phyloP scores from a whole-genome alignment of 192 early-diverging fungal genomes.

The Coemansia guatemalensis region DNA sequence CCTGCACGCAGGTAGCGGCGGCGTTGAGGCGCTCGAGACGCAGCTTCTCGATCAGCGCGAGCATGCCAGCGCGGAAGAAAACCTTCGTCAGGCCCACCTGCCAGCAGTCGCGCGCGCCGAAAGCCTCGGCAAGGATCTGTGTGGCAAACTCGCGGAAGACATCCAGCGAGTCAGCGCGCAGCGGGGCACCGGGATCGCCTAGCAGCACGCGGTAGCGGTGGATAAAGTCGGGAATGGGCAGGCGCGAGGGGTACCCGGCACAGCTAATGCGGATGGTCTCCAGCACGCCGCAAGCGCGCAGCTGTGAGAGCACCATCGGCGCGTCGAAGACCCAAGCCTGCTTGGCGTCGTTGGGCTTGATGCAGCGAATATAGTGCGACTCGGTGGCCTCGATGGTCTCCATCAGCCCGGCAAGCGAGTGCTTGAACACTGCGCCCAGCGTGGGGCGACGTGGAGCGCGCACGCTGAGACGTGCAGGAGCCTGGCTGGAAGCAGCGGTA shows the following conservation, averaged over 20 bases:
- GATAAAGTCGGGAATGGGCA: slow-evolving; percentile 88
- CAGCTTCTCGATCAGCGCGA: slow-evolving; percentile 74
- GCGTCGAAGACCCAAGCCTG: slow-evolving; percentile 91
- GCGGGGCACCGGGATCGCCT: slow-evolving; percentile 16
- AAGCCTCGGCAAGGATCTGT: slow-evolving; percentile 62
- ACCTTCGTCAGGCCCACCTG: slow-evolving; percentile 95
- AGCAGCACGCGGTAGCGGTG: slow-evolving; percentile 72
- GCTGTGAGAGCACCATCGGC: slow-evolving; percentile 88
- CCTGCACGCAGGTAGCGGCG: slow-evolving; percentile 86
- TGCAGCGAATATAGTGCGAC: slow-evolving; percentile 97
- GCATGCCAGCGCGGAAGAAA: slow-evolving; percentile 97
- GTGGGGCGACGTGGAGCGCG: slow-evolving; percentile 75
- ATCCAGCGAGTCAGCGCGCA: slow-evolving; percentile 3
- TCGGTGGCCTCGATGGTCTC: slow-evolving; percentile 91
- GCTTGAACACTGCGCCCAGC: slow-evolving; percentile 96
- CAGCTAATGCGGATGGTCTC: slow-evolving; percentile 99
- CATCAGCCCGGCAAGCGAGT: slow-evolving; percentile 90
- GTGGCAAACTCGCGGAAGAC: slow-evolving; percentile 62
- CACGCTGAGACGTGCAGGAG: slow-evolving; percentile 17
- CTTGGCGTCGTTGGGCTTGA: slow-evolving; percentile 98
- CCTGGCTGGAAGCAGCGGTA: neutral
- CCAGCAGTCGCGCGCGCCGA: slow-evolving; percentile 83
- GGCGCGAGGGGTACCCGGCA: slow-evolving; percentile 93
- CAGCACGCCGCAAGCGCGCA: slow-evolving; percentile 97
- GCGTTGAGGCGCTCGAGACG: slow-evolving; percentile 78